These are phyloP conservation scores for Paramecium sexaurelia DNA, from an alignment of 73 alveolate species.

Conservation along the genomic window DNA sequence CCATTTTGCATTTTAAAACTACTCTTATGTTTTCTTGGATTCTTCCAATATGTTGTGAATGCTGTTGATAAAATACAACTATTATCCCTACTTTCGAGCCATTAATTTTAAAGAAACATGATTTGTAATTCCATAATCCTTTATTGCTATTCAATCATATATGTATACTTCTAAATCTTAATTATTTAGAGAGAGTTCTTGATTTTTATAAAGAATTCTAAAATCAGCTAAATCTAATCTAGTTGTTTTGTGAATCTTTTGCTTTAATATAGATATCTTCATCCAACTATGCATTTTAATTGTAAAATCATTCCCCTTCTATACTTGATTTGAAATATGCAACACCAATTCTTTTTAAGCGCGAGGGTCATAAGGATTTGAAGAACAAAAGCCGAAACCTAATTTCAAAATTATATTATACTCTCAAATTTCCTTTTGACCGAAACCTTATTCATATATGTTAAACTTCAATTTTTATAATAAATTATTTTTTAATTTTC, in stretches of 20 bases:
- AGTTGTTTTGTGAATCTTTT: neutral
- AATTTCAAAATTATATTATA: neutral
- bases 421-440: slow-evolving; percentile 62
- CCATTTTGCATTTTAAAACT: neutral
- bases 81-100: slow-evolving; percentile 1
- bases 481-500: neutral
- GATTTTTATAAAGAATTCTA: neutral
- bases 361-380: slow-evolving; percentile 35
- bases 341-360: slow-evolving; percentile 13
- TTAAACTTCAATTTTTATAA: neutral
- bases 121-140: neutral
- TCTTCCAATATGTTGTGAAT: neutral
- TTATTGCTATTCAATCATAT: neutral
- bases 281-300: slow-evolving; percentile 41
- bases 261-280: slow-evolving; percentile 29
- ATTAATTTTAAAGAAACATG: neutral
- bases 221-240: slow-evolving; percentile 56
- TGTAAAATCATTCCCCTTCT: slow-evolving; percentile 23
- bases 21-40: neutral
- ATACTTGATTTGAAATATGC: neutral
- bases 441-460: neutral
- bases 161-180: neutral
- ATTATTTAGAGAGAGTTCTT: slow-evolving; percentile 17
- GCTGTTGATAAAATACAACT: neutral
- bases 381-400: slow-evolving; percentile 54